Percentiles rank a stretch among this genome's conserved stretches.
These are phyloP conservation scores for Verticillium longisporum DNA, from an alignment of 2,329 filamentous ascomycete species.

Conservation along the genomic window DNA sequence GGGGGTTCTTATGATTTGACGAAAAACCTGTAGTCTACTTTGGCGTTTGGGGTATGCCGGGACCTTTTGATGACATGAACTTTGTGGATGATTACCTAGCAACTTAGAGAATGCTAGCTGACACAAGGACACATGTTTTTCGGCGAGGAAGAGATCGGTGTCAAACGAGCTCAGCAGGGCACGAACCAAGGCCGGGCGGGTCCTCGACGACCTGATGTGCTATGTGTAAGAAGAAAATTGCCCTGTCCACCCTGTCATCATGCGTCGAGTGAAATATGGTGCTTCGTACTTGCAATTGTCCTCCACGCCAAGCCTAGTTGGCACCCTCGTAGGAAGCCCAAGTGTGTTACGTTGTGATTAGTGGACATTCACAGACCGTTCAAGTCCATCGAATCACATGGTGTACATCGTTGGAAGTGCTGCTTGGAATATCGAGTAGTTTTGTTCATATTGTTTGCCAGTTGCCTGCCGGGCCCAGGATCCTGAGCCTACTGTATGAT, in stretches of 20 bases:
- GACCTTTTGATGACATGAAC: background rate
- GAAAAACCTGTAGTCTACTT: background rate
- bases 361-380: background rate
- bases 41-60: conserved; percentile 2
- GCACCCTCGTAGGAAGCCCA: no score
- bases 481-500: background rate
- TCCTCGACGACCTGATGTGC: no score
- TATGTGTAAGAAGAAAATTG: no score
- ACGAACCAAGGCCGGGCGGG: no score
- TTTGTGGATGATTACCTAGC: background rate
- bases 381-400: background rate
- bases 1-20: background rate
- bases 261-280: no score
- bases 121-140: no score
- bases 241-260: no score
- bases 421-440: background rate
- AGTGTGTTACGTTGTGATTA: background rate
- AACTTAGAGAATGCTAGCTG: background rate
- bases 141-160: no score
- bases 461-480: background rate
- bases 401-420: background rate
- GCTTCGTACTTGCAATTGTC: no score
- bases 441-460: background rate
- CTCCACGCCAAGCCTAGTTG: no score
- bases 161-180: no score